phyloP scores from a whole-genome alignment of 2,329 filamentous ascomycete species.

The Whalleya microplaca region DNA sequence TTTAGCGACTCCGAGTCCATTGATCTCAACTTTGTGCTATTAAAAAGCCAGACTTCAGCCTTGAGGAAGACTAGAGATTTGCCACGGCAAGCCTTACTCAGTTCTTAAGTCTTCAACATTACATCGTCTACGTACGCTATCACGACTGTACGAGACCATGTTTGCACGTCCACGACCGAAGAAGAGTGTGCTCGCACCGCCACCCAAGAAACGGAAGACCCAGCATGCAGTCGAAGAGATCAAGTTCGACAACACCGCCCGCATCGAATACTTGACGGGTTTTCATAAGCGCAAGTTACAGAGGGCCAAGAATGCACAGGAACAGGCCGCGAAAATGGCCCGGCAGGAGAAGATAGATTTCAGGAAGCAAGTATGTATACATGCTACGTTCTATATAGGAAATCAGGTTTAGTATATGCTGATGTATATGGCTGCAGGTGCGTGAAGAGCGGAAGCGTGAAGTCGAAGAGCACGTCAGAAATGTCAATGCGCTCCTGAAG shows the following conservation, averaged over 20 bases:
- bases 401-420: slow-evolving; percentile 1
- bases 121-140: neutral
- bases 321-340: slow-evolving; percentile 75
- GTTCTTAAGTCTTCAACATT: neutral
- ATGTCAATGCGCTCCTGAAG: slow-evolving; percentile 71
- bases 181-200: slow-evolving; percentile 59
- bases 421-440: slow-evolving; percentile 56
- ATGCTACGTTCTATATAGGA: neutral
- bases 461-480: slow-evolving; percentile 78
- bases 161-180: slow-evolving; percentile 64
- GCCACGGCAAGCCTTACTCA: neutral
- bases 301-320: slow-evolving; percentile 82
- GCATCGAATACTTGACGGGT: slow-evolving; percentile 87
- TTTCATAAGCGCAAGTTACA: slow-evolving; percentile 96
- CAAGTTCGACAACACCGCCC: slow-evolving; percentile 77
- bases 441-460: slow-evolving; percentile 82
- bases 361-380: slow-evolving; percentile 70
- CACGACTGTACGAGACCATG: slow-evolving; percentile 31
- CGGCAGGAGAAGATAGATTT: slow-evolving; percentile 75
- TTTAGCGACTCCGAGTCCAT: neutral
- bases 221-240: slow-evolving; percentile 73
- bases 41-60: too few species aligned
- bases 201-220: slow-evolving; percentile 69
- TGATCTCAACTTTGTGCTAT: neutral
- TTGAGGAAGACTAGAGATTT: too few species aligned